Evolutionary conservation across 257 asterid species (phyloP).

Genomic region (Petunia axillaris): DNA sequence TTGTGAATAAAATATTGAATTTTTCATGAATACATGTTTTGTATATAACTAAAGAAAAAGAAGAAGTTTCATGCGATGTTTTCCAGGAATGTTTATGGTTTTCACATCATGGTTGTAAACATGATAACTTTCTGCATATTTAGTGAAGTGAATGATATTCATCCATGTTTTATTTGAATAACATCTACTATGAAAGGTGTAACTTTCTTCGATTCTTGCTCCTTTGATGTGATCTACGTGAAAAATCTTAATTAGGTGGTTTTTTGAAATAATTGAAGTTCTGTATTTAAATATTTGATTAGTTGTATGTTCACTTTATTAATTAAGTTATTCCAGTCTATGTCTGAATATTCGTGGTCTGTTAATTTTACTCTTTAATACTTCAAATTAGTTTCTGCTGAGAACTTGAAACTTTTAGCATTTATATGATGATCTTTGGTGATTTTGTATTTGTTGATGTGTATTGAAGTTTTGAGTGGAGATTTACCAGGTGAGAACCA

Average conservation of each 20-base stretch:
- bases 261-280: not conserved
- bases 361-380: not conserved
- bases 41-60: not conserved
- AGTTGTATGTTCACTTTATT: not conserved
- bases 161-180: not conserved
- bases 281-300: not conserved
- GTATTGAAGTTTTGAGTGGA: constrained; percentile 29
- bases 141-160: not conserved
- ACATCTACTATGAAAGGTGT: constrained; percentile 18
- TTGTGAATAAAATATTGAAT: not conserved
- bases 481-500: constrained; percentile 59
- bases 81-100: not conserved
- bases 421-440: constrained; percentile 9
- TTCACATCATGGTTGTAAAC: not conserved
- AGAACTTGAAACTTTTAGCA: not conserved
- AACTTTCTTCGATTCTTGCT: not conserved
- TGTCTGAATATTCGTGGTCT: not conserved
- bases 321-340: not conserved
- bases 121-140: not conserved
- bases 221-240: not conserved
- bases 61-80: not conserved
- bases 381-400: not conserved
- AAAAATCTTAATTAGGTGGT: not conserved
- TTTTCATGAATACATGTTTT: not conserved
- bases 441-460: constrained; percentile 21